Conservation (phyloP, 305 asterid species). For the Fraxinus sp. region DNA sequence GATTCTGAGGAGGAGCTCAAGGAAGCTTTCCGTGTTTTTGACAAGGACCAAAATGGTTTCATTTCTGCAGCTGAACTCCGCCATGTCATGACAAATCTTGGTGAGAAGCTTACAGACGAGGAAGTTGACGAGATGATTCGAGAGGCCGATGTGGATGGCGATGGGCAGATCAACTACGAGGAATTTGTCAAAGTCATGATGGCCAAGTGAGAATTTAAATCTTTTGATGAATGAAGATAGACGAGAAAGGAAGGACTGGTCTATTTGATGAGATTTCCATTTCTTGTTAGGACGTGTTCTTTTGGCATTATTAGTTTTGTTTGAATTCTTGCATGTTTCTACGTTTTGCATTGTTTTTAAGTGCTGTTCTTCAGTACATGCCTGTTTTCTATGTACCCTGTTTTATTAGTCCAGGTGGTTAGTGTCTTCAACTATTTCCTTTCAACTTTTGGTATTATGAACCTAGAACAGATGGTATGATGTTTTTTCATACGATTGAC, state of each 20-base stretch:
- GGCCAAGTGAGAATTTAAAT: conserved; percentile 36
- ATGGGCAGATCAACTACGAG: conserved; percentile 44
- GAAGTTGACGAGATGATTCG: conserved; percentile 42
- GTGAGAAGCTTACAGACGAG: conserved; percentile 41
- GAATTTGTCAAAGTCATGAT: conserved; percentile 42
- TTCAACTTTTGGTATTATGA: conserved; percentile 20
- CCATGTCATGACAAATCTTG: conserved; percentile 38
- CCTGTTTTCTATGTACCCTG: conserved; percentile 29
- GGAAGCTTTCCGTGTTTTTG: conserved; percentile 40
- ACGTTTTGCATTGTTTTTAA: not conserved
- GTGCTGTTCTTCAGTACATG: conserved; percentile 22
- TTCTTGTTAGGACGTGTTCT: not conserved
- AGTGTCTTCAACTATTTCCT: conserved; percentile 19
- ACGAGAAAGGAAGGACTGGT: not conserved
- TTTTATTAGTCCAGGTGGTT: conserved; percentile 19
- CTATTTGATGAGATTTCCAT: not conserved
- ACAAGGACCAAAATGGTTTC: conserved; percentile 38
- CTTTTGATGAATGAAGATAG: not conserved
- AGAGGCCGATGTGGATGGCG: conserved; percentile 43
- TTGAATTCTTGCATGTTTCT: not conserved
- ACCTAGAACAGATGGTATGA: conserved; percentile 25
- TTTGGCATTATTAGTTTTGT: not conserved
- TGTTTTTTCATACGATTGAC: conserved; percentile 11
- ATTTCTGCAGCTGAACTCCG: conserved; percentile 37
- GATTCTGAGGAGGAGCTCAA: conserved; percentile 40